A percentile compares a stretch with the other conserved stretches of the same genome.
phyloP scores from a whole-genome alignment of 2,329 filamentous ascomycete species.

The Colletotrichum sp. region DNA sequence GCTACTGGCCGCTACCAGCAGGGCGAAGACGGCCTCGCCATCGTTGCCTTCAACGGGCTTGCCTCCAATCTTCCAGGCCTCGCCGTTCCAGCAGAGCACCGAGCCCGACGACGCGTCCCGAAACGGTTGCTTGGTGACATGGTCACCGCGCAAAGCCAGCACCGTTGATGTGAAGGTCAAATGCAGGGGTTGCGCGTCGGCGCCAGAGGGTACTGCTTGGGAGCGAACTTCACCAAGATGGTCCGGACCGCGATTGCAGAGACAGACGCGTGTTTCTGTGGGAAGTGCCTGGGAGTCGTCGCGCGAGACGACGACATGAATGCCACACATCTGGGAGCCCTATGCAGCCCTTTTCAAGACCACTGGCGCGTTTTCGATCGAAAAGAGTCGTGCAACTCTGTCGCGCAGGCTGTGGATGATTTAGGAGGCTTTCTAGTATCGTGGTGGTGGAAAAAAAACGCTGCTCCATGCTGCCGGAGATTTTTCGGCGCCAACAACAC shows the following conservation, averaged over 20 bases:
- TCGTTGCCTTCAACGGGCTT: slow-evolving; percentile 75
- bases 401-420: not conserved
- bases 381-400: not conserved
- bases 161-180: slow-evolving; percentile 82
- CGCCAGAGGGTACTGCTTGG: slow-evolving; percentile 30
- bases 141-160: slow-evolving; percentile 82
- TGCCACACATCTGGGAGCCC: slow-evolving; percentile 61
- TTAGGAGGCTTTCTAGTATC: not conserved
- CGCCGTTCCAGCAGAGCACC: slow-evolving; percentile 94
- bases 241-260: slow-evolving; percentile 65
- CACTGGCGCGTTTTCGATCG: not conserved
- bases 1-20: slow-evolving; percentile 54
- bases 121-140: slow-evolving; percentile 76
- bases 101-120: slow-evolving; percentile 60
- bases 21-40: slow-evolving; percentile 69
- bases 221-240: slow-evolving; percentile 49
- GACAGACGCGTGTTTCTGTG: slow-evolving; percentile 44
- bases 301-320: slow-evolving; percentile 56
- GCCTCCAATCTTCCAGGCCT: slow-evolving; percentile 80
- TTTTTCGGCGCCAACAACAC: not conserved
- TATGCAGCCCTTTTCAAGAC: no score
- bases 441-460: not conserved
- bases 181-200: slow-evolving; percentile 37
- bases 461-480: not conserved
- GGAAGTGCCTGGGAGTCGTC: slow-evolving; percentile 33